These are phyloP conservation scores for Wickerhamiella spandovensis DNA, from an alignment of 805 yeast genomes.

Conservation along the genomic window DNA sequence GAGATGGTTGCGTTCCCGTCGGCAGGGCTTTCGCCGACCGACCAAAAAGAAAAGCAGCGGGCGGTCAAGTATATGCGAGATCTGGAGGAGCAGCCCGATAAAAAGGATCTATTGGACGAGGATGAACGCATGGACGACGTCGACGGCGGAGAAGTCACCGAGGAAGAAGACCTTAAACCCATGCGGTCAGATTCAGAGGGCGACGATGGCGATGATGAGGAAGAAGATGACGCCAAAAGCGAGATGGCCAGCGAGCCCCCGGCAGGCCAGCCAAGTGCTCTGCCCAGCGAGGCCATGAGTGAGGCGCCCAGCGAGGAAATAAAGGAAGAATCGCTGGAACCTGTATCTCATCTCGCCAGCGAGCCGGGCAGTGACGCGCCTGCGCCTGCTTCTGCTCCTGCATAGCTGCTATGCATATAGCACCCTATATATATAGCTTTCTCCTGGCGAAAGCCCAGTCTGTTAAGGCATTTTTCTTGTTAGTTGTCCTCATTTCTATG, in stretches of 20 bases:
- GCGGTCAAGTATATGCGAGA: slow-evolving; percentile 16
- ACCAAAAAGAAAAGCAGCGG: slow-evolving; percentile 16
- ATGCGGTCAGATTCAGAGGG: background rate
- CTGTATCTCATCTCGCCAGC: too few species aligned
- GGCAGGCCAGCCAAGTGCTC: background rate
- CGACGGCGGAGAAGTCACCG: slow-evolving; percentile 5
- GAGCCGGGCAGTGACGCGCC: too few species aligned
- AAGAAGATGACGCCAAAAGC: background rate
- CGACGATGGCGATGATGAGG: slow-evolving; percentile 3
- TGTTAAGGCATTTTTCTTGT: too few species aligned
- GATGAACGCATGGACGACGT: slow-evolving; percentile 11
- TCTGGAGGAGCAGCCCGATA: slow-evolving; percentile 12
- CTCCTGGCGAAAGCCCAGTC: too few species aligned
- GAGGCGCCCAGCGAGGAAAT: background rate
- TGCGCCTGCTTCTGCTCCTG: too few species aligned
- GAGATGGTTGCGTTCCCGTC: slow-evolving; percentile 50
- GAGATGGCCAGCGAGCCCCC: background rate
- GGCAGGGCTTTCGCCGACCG: slow-evolving; percentile 17
- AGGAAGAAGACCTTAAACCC: slow-evolving; percentile 6
- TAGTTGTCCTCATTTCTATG: too few species aligned
- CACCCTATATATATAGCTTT: too few species aligned
- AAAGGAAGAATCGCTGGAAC: too few species aligned
- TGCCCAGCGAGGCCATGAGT: background rate
- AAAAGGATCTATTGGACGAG: slow-evolving; percentile 15
- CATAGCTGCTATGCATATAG: too few species aligned